Evolutionary conservation across 192 early-diverging fungal genomes (phyloP).

Genomic region (Coemansia sp.): DNA sequence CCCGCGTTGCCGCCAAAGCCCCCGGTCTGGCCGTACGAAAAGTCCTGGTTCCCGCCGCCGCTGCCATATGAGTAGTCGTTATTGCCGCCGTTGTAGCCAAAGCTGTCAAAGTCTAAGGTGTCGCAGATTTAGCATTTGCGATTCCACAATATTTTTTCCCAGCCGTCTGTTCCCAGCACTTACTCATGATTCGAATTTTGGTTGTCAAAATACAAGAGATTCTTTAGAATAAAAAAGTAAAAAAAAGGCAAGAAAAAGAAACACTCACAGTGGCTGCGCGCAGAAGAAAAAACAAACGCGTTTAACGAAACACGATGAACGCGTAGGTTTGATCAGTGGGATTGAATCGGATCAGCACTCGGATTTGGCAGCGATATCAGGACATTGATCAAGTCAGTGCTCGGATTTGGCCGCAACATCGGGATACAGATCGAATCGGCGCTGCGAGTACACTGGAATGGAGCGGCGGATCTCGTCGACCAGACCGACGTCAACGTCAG

Average conservation of each 20-base stretch:
- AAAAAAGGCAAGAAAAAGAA: background rate
- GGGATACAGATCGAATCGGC: constrained; percentile 87
- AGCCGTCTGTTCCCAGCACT: background rate
- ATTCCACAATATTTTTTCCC: background rate
- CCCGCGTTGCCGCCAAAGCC: background rate
- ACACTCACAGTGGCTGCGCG: background rate
- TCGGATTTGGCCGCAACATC: constrained; percentile 61
- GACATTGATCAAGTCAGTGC: constrained; percentile 87
- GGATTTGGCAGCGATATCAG: constrained; percentile 57
- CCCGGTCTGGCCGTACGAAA: constrained; percentile 13
- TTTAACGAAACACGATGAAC: background rate
- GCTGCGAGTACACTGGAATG: constrained; percentile 78
- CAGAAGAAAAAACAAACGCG: background rate
- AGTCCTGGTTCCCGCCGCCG: constrained; percentile 18
- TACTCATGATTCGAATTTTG: constrained; percentile 14
- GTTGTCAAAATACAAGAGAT: background rate
- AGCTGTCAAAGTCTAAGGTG: constrained; percentile 21
- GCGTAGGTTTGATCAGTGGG: background rate
- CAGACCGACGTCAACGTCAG: constrained; percentile 61
- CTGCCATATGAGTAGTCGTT: background rate
- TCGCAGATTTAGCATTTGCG: background rate
- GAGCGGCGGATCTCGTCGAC: constrained; percentile 63
- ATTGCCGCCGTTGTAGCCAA: constrained; percentile 5
- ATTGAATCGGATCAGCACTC: background rate
- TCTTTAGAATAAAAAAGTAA: background rate